A percentile compares a stretch with the other conserved stretches of the same genome.
Evolutionary conservation across 805 yeast genomes (phyloP).

Genomic region (Starmerella ratchasimensis): DNA sequence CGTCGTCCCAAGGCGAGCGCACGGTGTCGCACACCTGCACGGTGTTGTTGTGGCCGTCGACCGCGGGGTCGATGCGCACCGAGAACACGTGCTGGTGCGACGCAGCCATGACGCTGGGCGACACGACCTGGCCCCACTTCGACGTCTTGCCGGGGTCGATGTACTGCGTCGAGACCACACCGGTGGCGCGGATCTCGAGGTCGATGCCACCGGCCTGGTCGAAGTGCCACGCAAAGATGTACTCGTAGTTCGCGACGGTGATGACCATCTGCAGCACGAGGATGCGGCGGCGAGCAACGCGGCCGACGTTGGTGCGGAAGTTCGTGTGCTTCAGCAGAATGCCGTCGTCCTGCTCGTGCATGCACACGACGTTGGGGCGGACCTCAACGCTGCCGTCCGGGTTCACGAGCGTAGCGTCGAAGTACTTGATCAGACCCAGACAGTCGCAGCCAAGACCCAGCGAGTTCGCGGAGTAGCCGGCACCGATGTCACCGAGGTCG

Average conservation of each 20-base stretch:
- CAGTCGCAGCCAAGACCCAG: conserved; percentile 68
- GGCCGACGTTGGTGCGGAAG: conserved; percentile 61
- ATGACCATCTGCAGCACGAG: conserved; percentile 69
- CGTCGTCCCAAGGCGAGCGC: conserved; percentile 41
- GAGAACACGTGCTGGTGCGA: conserved; percentile 73
- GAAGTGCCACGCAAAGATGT: conserved; percentile 54
- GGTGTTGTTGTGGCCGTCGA: conserved; percentile 68
- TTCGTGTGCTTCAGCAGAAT: conserved; percentile 64
- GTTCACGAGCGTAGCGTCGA: conserved; percentile 45
- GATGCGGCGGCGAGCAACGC: conserved; percentile 63
- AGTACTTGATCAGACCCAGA: conserved; percentile 61
- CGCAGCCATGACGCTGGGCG: conserved; percentile 70
- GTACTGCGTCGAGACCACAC: conserved; percentile 76
- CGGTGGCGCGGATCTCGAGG: conserved; percentile 73
- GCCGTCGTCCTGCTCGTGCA: conserved; percentile 79
- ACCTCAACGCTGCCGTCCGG: conserved; percentile 47
- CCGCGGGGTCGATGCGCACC: conserved; percentile 67
- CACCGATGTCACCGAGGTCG: conserved; percentile 73
- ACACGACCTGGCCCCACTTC: conserved; percentile 61
- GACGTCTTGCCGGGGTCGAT: conserved; percentile 53
- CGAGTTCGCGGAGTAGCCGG: conserved; percentile 58
- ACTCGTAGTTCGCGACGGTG: conserved; percentile 75
- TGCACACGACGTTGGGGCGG: conserved; percentile 58
- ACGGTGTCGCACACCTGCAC: conserved; percentile 59
- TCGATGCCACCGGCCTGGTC: conserved; percentile 68